Evolutionary conservation across 2,329 filamentous ascomycete species (phyloP).

Genomic region (Stagonosporopsis rhizophila): DNA sequence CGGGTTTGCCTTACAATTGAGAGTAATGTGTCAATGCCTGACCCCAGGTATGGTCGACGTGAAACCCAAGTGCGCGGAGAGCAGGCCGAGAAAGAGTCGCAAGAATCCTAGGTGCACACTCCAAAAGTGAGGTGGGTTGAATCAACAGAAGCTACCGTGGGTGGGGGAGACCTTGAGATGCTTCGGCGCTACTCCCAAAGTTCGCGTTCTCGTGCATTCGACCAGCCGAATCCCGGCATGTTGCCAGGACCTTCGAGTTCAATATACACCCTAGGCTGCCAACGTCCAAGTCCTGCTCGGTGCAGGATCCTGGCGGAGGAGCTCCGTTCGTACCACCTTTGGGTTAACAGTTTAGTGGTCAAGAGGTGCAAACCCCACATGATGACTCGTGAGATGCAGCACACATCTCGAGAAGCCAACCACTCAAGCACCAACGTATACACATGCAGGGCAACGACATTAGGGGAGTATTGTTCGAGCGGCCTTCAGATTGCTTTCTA

Average conservation of each 20-base stretch:
- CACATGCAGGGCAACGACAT: no score
- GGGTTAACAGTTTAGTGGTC: neutral
- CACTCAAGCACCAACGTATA: neutral
- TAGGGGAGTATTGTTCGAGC: no score
- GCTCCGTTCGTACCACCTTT: neutral
- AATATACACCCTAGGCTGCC: neutral
- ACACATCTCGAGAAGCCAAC: no score
- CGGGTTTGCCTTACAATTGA: neutral
- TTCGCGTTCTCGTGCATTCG: conserved; percentile 20
- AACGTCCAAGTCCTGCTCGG: neutral
- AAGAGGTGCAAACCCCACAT: no score
- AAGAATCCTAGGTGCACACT: neutral
- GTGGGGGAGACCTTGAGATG: conserved; percentile 12
- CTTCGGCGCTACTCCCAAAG: conserved; percentile 19
- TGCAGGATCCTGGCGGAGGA: neutral
- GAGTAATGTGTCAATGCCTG: neutral
- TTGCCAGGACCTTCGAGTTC: neutral
- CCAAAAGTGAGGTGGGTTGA: neutral
- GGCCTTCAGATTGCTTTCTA: no score
- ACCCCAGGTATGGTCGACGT: neutral
- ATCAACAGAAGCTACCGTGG: conserved; percentile 2
- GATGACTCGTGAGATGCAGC: no score
- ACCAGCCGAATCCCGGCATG: conserved; percentile 10
- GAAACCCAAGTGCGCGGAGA: neutral
- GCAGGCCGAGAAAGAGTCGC: neutral